Conservation (phyloP, 2,329 filamentous ascomycete genomes). For the Trichophyton verrucosum region DNA sequence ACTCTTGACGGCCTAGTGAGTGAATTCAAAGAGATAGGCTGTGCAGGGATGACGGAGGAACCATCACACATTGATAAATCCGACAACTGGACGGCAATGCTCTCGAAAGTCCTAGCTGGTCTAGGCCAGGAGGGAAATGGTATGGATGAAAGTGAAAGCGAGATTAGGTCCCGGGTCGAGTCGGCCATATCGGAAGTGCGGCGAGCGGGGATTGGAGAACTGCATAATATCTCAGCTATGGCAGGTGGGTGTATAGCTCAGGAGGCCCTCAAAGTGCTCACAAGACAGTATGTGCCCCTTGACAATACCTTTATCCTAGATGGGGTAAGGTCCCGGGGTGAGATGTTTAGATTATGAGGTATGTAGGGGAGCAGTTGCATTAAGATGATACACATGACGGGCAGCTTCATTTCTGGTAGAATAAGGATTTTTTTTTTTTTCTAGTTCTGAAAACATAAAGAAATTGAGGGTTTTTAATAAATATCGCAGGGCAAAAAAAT, state of each 20-base stretch:
- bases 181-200: constrained; percentile 54
- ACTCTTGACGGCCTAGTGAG: constrained; percentile 35
- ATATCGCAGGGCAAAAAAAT: too few relatives aligned
- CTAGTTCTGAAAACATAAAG: too few relatives aligned
- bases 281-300: constrained; percentile 53
- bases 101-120: constrained; percentile 5
- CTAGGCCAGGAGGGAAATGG: constrained; percentile 29
- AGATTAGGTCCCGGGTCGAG: constrained; percentile 36
- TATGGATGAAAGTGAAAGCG: constrained; percentile 29
- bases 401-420: not conserved
- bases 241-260: constrained; percentile 91
- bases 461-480: too few relatives aligned
- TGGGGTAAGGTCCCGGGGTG: constrained; percentile 45
- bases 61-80: constrained; percentile 23
- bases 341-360: constrained; percentile 37
- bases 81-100: constrained; percentile 19
- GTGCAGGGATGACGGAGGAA: not conserved
- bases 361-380: not conserved
- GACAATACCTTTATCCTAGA: constrained; percentile 54
- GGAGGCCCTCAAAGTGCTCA: constrained; percentile 75
- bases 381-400: not conserved
- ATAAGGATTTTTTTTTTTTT: too few relatives aligned
- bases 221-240: constrained; percentile 84
- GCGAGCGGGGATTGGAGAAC: constrained; percentile 67
- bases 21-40: constrained; percentile 39